Conservation (phyloP, 2,329 filamentous ascomycete genomes). For the Aspergillus tamarii region DNA sequence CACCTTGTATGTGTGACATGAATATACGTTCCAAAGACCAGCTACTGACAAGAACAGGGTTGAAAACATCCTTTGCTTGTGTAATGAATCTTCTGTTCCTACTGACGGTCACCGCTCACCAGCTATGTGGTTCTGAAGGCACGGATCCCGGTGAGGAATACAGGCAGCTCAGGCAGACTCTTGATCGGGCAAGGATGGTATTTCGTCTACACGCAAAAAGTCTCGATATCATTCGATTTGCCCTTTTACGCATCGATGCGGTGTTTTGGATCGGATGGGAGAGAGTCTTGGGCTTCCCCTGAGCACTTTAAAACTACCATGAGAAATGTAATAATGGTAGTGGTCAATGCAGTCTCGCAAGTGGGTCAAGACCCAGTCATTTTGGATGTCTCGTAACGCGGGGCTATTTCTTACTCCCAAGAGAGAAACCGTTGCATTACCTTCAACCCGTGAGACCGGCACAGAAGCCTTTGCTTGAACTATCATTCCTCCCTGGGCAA, state of each 20-base stretch:
- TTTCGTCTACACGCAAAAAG: conserved; percentile 5
- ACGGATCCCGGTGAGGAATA: not conserved
- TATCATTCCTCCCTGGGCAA: no score
- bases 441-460: no score
- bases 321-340: not conserved
- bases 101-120: not conserved
- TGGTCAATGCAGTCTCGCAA: no score
- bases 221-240: conserved; percentile 5
- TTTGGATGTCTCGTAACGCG: no score
- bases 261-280: conserved; percentile 12
- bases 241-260: conserved; percentile 7
- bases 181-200: not conserved
- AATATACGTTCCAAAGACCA: not conserved
- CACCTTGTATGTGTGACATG: not conserved
- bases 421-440: no score
- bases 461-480: no score
- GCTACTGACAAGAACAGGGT: not conserved
- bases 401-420: no score
- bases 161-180: not conserved
- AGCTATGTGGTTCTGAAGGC: not conserved
- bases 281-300: conserved; percentile 1
- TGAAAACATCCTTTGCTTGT: conserved; percentile 5
- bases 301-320: not conserved
- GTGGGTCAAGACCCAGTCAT: no score
- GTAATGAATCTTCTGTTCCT: conserved; percentile 3